These are phyloP conservation scores for Tetradesmus obliquus DNA, from an alignment of 139 green algal genomes.

Conservation along the genomic window DNA sequence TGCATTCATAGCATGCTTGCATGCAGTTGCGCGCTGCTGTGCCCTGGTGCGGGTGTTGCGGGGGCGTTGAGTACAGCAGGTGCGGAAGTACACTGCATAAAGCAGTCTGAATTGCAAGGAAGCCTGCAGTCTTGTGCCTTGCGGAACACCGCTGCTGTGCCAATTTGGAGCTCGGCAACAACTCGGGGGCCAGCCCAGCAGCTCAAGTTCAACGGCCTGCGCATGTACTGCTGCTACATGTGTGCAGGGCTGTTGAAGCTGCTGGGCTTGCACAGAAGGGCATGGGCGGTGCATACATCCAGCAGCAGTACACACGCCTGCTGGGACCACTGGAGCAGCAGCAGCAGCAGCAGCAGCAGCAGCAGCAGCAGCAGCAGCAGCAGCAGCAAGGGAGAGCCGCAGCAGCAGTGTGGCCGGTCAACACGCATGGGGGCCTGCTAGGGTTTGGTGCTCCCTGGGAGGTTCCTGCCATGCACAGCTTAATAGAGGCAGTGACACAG, in stretches of 20 bases:
- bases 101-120: not conserved
- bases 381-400: not conserved
- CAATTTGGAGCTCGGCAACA: no score
- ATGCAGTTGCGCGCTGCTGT: not conserved
- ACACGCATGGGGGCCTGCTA: constrained; percentile 46
- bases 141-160: no score
- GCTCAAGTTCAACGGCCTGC: not conserved
- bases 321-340: not conserved
- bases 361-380: not conserved
- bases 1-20: not conserved
- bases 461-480: constrained; percentile 45
- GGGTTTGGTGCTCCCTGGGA: constrained; percentile 49
- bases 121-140: no score
- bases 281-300: constrained; percentile 24
- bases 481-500: constrained; percentile 39
- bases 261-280: constrained; percentile 24
- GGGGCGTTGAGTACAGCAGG: not conserved
- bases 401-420: constrained; percentile 40
- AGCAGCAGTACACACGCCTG: constrained; percentile 15
- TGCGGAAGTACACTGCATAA: not conserved
- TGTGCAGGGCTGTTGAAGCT: constrained; percentile 39
- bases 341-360: constrained; percentile 20
- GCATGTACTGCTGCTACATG: not conserved
- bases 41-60: no score
- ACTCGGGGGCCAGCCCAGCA: not conserved